phyloP scores from a whole-genome alignment of 306 rosid genomes.

The Lablab purpureus region DNA sequence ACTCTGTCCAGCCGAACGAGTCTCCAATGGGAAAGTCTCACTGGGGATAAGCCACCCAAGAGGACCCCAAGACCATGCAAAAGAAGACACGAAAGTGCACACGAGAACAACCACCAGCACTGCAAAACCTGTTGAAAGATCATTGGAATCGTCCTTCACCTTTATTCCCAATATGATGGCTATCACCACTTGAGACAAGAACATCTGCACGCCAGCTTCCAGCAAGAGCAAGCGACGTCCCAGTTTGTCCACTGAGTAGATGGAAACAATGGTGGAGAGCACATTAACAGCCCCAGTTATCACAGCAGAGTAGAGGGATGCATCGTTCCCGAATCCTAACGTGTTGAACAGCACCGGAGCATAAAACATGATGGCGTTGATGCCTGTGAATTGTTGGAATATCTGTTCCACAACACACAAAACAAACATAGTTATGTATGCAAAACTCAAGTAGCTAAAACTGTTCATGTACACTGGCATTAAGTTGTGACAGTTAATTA shows the following conservation, averaged over 20 bases:
- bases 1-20: constrained; percentile 91
- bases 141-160: constrained; percentile 53
- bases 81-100: constrained; percentile 78
- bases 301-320: constrained; percentile 83
- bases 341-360: constrained; percentile 83
- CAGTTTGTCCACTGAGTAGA: constrained; percentile 77
- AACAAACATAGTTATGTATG: no score
- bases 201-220: constrained; percentile 94
- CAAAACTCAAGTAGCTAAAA: no score
- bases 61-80: constrained; percentile 99
- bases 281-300: constrained; percentile 91
- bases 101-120: constrained; percentile 71
- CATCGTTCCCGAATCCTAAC: constrained; percentile 75
- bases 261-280: constrained; percentile 72
- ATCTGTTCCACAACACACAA: constrained; percentile 53
- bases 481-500: background rate
- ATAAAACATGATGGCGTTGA: constrained; percentile 93
- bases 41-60: constrained; percentile 89
- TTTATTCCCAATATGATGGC: constrained; percentile 71
- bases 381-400: constrained; percentile 91
- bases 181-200: constrained; percentile 69
- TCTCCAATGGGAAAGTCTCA: constrained; percentile 86
- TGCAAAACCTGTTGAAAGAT: constrained; percentile 59
- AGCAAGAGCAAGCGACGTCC: constrained; percentile 81
- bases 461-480: no score